Evolutionary conservation across 176 grass and related monocot species (phyloP), one percentile per base, ranked within the genome.

Genomic region (Cocos nucifera): DNA sequence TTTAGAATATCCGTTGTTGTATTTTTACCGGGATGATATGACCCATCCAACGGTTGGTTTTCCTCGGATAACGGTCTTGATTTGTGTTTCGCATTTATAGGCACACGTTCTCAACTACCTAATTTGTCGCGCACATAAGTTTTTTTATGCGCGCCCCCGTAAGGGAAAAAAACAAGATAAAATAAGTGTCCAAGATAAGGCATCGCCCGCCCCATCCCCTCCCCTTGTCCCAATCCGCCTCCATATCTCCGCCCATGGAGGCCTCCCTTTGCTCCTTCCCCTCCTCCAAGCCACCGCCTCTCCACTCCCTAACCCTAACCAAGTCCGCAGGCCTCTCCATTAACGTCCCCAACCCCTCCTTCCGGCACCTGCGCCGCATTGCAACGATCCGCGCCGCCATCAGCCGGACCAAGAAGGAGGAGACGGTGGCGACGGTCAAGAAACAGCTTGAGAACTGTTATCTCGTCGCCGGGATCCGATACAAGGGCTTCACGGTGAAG

Each of bases 401-500:
- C 73, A 77, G 82, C 49, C 64, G 60, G 17, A 76, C 82, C 22
- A 75, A 70, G 29, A 78, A 85, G 66, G 56, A 77, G 59, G 79
- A 68, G 9, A 76, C 84, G 22, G 67, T 92, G 51, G 80, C 68
- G 5, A 17, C 53, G 23, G 80, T 95, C 17, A 78, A 79, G 15
- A 63, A 84, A 2, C 82, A 95, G 80, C 75, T 95, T 55, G 83
- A 82, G 0, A 75, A 75, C 15, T 95, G 90, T 74, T 79, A 95
- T 65, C 65, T 95, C 3, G 56, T 95, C 0, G 86, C 90, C 20
- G 86, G 92, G 29, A 88, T 96, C 75, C 80, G 92, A 76, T 97
- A 86, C 83, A 86, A 97, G 73, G 92, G 92, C 17, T 77, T 90
- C 62, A 88, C 75, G 21, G 86, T 90, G 68, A 63, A 79, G 64